Base-by-base conservation (phyloP, 768 basidiomycete genomes). In the Infundibulicybe gibba region DNA sequence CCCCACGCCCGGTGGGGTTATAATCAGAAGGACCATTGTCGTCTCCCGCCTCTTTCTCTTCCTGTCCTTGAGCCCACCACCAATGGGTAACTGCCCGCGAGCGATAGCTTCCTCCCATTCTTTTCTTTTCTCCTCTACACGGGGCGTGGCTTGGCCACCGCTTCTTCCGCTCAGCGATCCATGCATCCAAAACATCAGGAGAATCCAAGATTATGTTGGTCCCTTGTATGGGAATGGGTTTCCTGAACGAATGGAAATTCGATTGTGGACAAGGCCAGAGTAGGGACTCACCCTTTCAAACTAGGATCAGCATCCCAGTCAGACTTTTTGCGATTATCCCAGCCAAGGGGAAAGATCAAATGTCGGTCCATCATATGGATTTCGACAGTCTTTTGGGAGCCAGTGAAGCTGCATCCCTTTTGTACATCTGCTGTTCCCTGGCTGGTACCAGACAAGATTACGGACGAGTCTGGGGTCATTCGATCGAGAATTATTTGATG, bases 291-390 rank as follows among this genome's bases (percentile, higher is more conserved):
- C 89, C 88, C 87, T 65, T 81, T 88, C 43, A 92, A 70, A 62
- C 80, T 84, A 13, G 85, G 87, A 65, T 91, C 90, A 2, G 90
- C 81, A 58, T 90, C 89, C 88, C 89, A 90, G 25, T 85, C 85
- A 32, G 62, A 47, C 57, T 70, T 77, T 46, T 75, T 73, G 51
- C 72, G 75, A 40, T 76, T 71, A 21, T 83, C 70, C 83, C 85
- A 90, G 16, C 81, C 84, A 38, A 78, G 75, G 17, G 91, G 90
- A 53, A 80, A 90, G 40, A 92, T 81, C 37, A 93, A 72, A 62
- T 93, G 90, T n/a, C 90, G 75, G 55, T 92, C 90, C 90, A 91
- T 92, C 81, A 82, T 85, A 58, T 94, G 91, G 21, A 70, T 73
- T 61, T 91, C 85, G 13, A 91, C 78, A 19, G 79, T 68, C 59